Conservation (phyloP, 441 rosid genomes). For the Theobroma grandiflorum region DNA sequence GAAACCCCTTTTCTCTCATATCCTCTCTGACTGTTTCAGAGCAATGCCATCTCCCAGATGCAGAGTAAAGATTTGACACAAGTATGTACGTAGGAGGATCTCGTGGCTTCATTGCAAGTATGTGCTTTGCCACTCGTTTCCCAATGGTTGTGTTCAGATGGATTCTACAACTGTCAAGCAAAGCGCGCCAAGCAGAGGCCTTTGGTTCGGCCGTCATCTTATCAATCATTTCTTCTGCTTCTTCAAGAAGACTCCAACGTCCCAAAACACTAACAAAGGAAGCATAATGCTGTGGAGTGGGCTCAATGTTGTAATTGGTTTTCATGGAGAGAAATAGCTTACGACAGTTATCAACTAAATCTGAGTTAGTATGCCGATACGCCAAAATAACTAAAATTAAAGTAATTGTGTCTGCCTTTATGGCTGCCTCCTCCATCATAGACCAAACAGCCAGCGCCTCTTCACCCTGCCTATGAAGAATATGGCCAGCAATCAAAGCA, state of each 20-base stretch:
- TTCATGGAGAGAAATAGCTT: slow-evolving; percentile 63
- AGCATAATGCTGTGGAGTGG: slow-evolving; percentile 76
- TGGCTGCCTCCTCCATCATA: slow-evolving; percentile 47
- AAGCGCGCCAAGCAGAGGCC: slow-evolving; percentile 68
- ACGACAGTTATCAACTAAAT: slow-evolving; percentile 64
- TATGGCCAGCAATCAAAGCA: slow-evolving; percentile 69
- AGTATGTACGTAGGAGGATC: slow-evolving; percentile 76
- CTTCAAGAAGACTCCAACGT: slow-evolving; percentile 78
- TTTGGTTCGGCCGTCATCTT: slow-evolving; percentile 64
- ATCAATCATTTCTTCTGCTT: slow-evolving; percentile 67
- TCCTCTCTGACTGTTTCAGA: slow-evolving; percentile 69
- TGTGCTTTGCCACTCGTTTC: slow-evolving; percentile 61
- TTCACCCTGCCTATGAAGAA: slow-evolving; percentile 78
- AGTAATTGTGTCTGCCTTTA: slow-evolving; percentile 65
- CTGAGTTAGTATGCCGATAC: slow-evolving; percentile 55
- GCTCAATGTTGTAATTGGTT: slow-evolving; percentile 50
- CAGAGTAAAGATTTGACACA: slow-evolving; percentile 79
- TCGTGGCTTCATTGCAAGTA: slow-evolving; percentile 59
- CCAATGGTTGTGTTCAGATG: slow-evolving; percentile 60
- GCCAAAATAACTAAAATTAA: slow-evolving; percentile 62
- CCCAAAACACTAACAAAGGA: slow-evolving; percentile 75
- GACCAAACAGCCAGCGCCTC: slow-evolving; percentile 67
- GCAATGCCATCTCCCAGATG: slow-evolving; percentile 86
- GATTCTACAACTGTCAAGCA: slow-evolving; percentile 79
- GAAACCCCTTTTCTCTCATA: slow-evolving; percentile 66